Percentiles rank a stretch among this genome's conserved stretches.
Conservation (phyloP, 768 basidiomycete species). For the Hypholoma fasciculare region DNA sequence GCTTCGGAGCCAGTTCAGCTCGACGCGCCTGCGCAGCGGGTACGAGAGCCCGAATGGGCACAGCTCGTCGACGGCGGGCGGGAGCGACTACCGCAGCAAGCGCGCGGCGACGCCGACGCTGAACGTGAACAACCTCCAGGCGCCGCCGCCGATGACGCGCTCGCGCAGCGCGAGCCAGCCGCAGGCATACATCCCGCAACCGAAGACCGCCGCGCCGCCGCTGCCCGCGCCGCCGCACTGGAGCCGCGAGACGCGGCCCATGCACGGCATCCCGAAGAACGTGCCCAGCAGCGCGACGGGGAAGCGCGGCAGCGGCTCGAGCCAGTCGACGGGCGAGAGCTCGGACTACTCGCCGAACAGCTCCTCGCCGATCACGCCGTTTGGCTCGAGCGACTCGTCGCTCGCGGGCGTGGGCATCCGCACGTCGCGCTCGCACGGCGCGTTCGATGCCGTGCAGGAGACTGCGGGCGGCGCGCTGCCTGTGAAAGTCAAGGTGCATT, state of each 20-base stretch:
- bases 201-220: conserved; percentile 53
- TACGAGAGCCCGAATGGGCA: conserved; percentile 43
- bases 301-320: conserved; percentile 85
- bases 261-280: conserved; percentile 30
- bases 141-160: conserved; percentile 44
- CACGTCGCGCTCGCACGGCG: conserved; percentile 51
- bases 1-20: conserved; percentile 71
- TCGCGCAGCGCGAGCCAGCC: conserved; percentile 84
- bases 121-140: conserved; percentile 22
- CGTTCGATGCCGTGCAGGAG: conserved; percentile 38
- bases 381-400: conserved; percentile 87
- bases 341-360: conserved; percentile 86
- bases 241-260: conserved; percentile 28
- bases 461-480: conserved; percentile 31
- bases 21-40: conserved; percentile 53
- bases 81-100: conserved; percentile 29
- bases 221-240: conserved; percentile 44
- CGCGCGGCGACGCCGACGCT: conserved; percentile 34
- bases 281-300: conserved; percentile 44
- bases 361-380: conserved; percentile 86
- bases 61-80: conserved; percentile 7
- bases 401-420: conserved; percentile 58
- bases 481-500: conserved; percentile 93
- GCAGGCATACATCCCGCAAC: conserved; percentile 64
- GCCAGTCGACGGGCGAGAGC: conserved; percentile 78